Evolutionary conservation across 495 filamentous ascomycete genomes (phyloP).

Genomic region (Amorphotheca resinae): DNA sequence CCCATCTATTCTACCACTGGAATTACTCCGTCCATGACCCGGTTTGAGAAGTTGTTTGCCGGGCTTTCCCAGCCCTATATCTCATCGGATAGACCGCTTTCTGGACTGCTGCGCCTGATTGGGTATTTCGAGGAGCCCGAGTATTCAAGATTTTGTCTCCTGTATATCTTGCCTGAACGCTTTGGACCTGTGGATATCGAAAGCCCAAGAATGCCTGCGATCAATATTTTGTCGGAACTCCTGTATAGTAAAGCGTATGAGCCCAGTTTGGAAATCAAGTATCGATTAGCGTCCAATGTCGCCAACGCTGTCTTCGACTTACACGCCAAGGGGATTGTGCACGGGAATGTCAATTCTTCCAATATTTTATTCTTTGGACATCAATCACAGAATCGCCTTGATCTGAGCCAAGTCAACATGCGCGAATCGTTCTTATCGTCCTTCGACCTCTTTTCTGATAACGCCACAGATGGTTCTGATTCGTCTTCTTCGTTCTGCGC

Average conservation of each 20-base stretch:
- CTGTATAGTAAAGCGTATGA: conserved; percentile 41
- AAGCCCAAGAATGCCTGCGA: conserved; percentile 28
- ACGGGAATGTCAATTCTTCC: conserved; percentile 68
- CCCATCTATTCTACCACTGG: conserved; percentile 49
- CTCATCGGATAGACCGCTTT: conserved; percentile 40
- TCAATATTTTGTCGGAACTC: conserved; percentile 35
- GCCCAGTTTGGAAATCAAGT: conserved; percentile 61
- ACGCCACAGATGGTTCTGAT: conserved; percentile 30
- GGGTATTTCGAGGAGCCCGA: conserved; percentile 79
- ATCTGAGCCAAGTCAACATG: conserved; percentile 46
- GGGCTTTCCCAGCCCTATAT: conserved; percentile 34
- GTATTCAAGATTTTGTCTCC: conserved; percentile 63
- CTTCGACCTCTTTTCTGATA: conserved; percentile 70
- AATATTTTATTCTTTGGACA: conserved; percentile 70
- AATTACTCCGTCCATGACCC: conserved; percentile 47
- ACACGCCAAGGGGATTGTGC: conserved; percentile 61
- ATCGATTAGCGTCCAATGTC: conserved; percentile 70
- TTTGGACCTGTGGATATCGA: conserved; percentile 47
- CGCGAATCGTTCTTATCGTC: conserved; percentile 66
- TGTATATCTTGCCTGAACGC: conserved; percentile 67
- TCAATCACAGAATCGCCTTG: conserved; percentile 27
- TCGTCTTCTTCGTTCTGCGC: conserved; percentile 9
- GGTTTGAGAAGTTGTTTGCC: conserved; percentile 49
- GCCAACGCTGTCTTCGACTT: conserved; percentile 63
- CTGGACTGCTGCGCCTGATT: conserved; percentile 57